phyloP scores from a whole-genome alignment of 495 filamentous ascomycete genomes.

The Podospora sp. region DNA sequence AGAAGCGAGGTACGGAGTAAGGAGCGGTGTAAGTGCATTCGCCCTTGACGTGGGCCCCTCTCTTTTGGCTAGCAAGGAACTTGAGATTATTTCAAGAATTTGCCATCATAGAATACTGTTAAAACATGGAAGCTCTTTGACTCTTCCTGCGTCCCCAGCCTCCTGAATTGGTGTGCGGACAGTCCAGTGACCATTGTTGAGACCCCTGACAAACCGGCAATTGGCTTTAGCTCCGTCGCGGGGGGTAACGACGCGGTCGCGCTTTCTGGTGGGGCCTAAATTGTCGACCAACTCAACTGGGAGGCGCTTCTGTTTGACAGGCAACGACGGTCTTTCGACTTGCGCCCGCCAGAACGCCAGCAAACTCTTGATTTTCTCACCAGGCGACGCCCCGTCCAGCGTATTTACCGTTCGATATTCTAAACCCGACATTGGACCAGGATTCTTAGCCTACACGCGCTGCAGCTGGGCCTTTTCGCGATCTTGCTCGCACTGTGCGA shows the following conservation, averaged over 20 bases:
- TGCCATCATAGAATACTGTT: not conserved
- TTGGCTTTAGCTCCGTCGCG: conserved; percentile 30
- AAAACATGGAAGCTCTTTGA: too few species aligned
- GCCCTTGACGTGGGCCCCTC: not conserved
- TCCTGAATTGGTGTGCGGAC: not conserved
- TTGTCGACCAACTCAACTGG: not conserved
- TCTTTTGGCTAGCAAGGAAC: too few species aligned
- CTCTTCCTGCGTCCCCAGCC: not conserved
- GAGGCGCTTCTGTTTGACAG: conserved; percentile 8
- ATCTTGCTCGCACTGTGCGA: not conserved
- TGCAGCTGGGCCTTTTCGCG: not conserved
- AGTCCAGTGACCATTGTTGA: not conserved
- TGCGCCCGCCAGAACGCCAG: not conserved
- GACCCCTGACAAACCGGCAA: conserved; percentile 23
- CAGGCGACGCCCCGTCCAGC: not conserved
- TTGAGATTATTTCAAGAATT: not conserved
- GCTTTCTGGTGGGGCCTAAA: conserved; percentile 24
- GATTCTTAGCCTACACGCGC: not conserved
- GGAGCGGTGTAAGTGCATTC: not conserved
- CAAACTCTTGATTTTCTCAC: not conserved
- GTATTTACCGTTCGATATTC: not conserved
- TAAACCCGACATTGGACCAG: not conserved
- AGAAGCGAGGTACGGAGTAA: too few species aligned
- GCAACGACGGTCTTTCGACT: not conserved
- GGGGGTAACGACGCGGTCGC: conserved; percentile 42